Base-by-base conservation (phyloP, 805 yeast genomes). In the Naumovozyma baii region DNA sequence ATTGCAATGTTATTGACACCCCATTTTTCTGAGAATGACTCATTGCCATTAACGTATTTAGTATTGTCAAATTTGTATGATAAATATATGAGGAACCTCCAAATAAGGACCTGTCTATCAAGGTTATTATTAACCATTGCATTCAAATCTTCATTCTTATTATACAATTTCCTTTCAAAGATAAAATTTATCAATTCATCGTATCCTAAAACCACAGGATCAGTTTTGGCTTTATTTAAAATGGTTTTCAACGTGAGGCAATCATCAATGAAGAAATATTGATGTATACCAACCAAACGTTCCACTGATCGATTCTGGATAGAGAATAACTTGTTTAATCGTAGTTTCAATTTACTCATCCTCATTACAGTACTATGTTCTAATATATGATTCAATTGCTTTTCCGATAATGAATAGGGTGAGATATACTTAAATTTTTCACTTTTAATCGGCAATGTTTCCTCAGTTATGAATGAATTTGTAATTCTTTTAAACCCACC, bases 171-270 rank as follows among this genome's bases (percentile, higher is more conserved):
- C 41, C 87, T 66, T 43, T 75, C 78, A 31, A 76, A 47, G 45
- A 82, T 72, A 5, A 76, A 70, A 34, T 66, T 57, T 2, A 76
- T 60, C 28, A 80, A 52, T 53, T 81, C 87, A 42, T 64, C 64
- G 20, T 63, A 60, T 28, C 64, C 56, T 40, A 80, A 49, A 1
- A 45, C 37, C 5, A 33, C 18, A 5, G 35, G 36, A 8, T 18
- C 29, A 2, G 31, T 26, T 12, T 39, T 41, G 2, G 34, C 29
- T 5, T 36, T 38, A 16, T 35, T 33, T 4, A 54, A 31, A 5
- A 52, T 40, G n/a, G 40, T 34, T 32, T 41, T 44, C 18, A 56
- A 20, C n/a, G 54, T 38, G 7, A 54, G 31, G 55, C 61, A 52
- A 40, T 57, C 62, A 39, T 59, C 60, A 22, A 56, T 42, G 17